Base-by-base conservation (phyloP, 2,329 filamentous ascomycete genomes). In the Hortaea werneckii region DNA sequence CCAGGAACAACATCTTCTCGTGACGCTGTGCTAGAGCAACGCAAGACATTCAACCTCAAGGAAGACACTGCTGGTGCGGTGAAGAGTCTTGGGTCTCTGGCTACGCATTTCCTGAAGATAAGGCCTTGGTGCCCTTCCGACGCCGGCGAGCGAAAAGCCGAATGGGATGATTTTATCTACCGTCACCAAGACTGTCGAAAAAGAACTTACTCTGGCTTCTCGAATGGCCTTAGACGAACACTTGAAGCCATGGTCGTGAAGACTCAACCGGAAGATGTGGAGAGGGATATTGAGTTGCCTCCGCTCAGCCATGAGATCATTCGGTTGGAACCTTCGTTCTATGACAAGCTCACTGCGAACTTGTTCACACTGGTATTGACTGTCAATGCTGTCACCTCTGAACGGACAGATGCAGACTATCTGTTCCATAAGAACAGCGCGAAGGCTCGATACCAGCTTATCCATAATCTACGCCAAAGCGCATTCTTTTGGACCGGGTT, bases 401-500 rank as follows among this genome's bases (percentile, higher is more conserved):
- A 95, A 59, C 74, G 89, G 8, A 80, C 77, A 0, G 90, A 90
- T 56, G 72, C 78, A 45, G 89, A 95, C 61, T 95, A 95, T 60
- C 83, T 96, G 52, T 95, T 95, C 56, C 85, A 95, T 56, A 76
- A 78, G 0, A 79, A 76, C 9, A 89, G 89, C 55, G 70, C 77
- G 29, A 82, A 80, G 50, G 74, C 75, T 35, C 69, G 94, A 9
- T 67, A 81, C 27, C 72, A 78, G 44, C 69, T 94, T 2, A 82
- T 94, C 4, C 76, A 75, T 45, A 95, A 95, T 58, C 65, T 95
- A 39, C 79, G 87, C 12, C 84, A 92, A 58, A 82, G 86, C 5
- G 87, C 85, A 41, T 94, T 95, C 59, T 94, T 90, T 63, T 89
- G 86, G 66, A 83, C 83, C 0, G 89, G 88, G 41, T 88, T 84